These are phyloP conservation scores for Teratosphaeria epicoccoides DNA, from an alignment of 2,329 filamentous ascomycete genomes.

Conservation along the genomic window DNA sequence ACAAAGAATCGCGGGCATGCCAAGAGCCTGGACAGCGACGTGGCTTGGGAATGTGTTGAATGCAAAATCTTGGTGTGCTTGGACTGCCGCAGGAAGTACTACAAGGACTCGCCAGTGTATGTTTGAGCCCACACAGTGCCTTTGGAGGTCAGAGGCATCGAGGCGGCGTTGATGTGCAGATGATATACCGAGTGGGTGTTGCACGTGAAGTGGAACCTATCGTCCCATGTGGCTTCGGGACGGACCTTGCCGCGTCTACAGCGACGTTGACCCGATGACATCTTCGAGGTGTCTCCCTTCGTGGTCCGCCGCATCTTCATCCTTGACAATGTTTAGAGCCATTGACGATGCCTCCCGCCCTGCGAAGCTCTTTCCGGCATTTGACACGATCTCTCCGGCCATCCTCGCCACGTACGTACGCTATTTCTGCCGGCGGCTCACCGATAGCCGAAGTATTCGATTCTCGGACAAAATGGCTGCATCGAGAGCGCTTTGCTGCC, in stretches of 20 bases:
- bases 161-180: not conserved
- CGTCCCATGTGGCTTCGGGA: not conserved
- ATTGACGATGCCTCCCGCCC: not conserved
- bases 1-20: not conserved
- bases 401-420: constrained; percentile 41
- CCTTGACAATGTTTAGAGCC: not conserved
- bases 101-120: no score
- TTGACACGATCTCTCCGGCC: not conserved
- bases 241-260: not conserved
- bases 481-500: constrained; percentile 74
- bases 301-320: not conserved
- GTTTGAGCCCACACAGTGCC: not conserved
- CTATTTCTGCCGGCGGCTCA: constrained; percentile 64
- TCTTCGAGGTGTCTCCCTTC: not conserved
- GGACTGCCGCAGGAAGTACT: constrained; percentile 5
- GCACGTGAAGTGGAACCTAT: not conserved
- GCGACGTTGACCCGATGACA: not conserved
- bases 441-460: constrained; percentile 89
- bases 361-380: not conserved
- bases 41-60: constrained; percentile 6
- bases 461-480: constrained; percentile 72
- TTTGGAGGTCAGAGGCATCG: not conserved
- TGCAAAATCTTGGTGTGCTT: constrained; percentile 11
- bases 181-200: not conserved
- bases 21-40: not conserved